Evolutionary conservation across 805 yeast genomes (phyloP).

Genomic region (Starmerella tilneyi): DNA sequence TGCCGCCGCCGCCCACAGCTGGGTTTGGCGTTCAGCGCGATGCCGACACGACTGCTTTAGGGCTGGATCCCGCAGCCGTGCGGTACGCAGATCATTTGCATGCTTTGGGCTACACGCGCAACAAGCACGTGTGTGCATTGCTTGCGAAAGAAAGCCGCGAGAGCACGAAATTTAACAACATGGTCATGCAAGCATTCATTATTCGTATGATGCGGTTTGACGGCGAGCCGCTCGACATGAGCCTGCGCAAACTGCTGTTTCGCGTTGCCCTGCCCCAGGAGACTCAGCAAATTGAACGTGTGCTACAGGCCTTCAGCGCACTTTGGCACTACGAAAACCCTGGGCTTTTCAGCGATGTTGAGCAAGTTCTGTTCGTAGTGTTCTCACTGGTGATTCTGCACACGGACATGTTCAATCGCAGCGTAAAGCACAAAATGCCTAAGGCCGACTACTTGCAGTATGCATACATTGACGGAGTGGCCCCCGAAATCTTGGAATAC

Average conservation of each 20-base stretch:
- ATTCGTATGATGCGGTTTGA: slow-evolving; percentile 39
- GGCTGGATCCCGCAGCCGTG: slow-evolving; percentile 20
- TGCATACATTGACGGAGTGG: slow-evolving; percentile 30
- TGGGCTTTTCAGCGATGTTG: slow-evolving; percentile 33
- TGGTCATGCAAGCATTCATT: slow-evolving; percentile 23
- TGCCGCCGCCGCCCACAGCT: slow-evolving; percentile 21
- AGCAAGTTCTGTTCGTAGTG: slow-evolving; percentile 51
- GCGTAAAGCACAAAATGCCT: slow-evolving; percentile 58
- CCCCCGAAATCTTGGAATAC: slow-evolving; percentile 37
- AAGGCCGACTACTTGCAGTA: slow-evolving; percentile 50
- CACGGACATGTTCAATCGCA: slow-evolving; percentile 61
- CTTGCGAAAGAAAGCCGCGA: slow-evolving; percentile 20
- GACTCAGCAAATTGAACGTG: slow-evolving; percentile 65
- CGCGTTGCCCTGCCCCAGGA: slow-evolving; percentile 56
- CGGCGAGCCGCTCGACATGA: slow-evolving; percentile 52
- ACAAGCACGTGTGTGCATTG: slow-evolving; percentile 20
- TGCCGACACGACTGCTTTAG: slow-evolving; percentile 11
- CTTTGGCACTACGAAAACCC: slow-evolving; percentile 42
- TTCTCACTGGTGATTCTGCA: slow-evolving; percentile 62
- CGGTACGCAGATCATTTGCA: slow-evolving; percentile 20
- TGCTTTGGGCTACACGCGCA: slow-evolving; percentile 17
- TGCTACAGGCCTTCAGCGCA: slow-evolving; percentile 47
- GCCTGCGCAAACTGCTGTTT: slow-evolving; percentile 51
- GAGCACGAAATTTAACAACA: slow-evolving; percentile 11
- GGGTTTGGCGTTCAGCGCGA: slow-evolving; percentile 13